A percentile compares a stretch with the other conserved stretches of the same genome.
phyloP scores from a whole-genome alignment of 2,329 filamentous ascomycete species.

The Madurella fahalii region DNA sequence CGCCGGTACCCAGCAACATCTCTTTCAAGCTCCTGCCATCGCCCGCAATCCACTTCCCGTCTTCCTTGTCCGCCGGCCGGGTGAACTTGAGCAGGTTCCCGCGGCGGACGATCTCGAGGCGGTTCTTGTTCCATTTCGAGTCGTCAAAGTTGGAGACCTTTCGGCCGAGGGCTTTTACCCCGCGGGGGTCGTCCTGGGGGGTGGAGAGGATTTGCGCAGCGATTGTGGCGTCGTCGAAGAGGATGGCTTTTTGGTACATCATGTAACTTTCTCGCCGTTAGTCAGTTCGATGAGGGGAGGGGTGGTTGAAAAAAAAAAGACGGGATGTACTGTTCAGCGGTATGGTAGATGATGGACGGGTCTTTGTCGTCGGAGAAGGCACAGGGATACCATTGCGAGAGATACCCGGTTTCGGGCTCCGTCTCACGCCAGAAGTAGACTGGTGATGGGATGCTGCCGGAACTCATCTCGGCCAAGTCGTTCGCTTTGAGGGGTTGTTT shows the following conservation, averaged over 20 bases:
- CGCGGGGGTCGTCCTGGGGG: conserved; percentile 35
- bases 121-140: conserved; percentile 47
- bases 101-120: conserved; percentile 51
- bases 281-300: background rate
- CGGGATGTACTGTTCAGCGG: conserved; percentile 46
- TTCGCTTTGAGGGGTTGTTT: background rate
- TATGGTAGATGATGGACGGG: conserved; percentile 38
- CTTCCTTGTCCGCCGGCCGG: conserved; percentile 32
- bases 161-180: conserved; percentile 53
- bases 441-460: background rate
- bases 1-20: conserved; percentile 54
- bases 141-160: conserved; percentile 50
- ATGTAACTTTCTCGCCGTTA: conserved; percentile 39
- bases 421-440: conserved; percentile 49
- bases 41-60: conserved; percentile 18
- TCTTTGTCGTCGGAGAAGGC: conserved; percentile 42
- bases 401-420: conserved; percentile 47
- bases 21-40: conserved; percentile 35
- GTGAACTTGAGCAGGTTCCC: conserved; percentile 60
- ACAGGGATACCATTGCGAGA: conserved; percentile 60
- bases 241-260: conserved; percentile 51
- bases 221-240: conserved; percentile 43
- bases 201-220: conserved; percentile 48
- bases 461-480: background rate
- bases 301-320: background rate